phyloP scores from a whole-genome alignment of 257 asterid species.

The Solanum medicagineum region DNA sequence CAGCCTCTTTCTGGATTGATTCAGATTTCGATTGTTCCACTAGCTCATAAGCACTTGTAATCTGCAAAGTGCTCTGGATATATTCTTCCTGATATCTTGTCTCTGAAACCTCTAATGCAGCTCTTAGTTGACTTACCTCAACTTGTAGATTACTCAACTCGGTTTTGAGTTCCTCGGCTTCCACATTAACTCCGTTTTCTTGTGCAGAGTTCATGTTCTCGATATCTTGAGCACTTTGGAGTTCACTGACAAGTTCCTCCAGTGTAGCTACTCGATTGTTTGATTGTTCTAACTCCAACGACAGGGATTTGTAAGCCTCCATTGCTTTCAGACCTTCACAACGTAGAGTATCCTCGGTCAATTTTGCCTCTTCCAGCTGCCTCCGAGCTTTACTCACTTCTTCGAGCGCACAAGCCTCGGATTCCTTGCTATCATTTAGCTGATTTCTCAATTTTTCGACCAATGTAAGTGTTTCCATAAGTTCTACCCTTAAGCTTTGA shows the following conservation, averaged over 20 bases:
- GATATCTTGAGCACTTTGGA: conserved; percentile 23
- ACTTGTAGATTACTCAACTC: conserved; percentile 24
- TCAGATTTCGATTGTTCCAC: conserved; percentile 44
- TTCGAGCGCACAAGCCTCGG: conserved; percentile 47
- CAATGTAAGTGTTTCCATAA: conserved; percentile 36
- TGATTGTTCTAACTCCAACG: conserved; percentile 49
- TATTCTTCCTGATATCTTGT: conserved; percentile 54
- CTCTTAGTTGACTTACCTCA: conserved; percentile 38
- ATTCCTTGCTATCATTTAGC: conserved; percentile 47
- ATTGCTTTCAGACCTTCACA: conserved; percentile 25
- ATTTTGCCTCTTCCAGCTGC: conserved; percentile 49
- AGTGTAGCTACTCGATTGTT: conserved; percentile 27
- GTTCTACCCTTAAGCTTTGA: conserved; percentile 50
- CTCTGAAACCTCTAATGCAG: conserved; percentile 61
- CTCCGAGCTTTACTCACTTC: conserved; percentile 39
- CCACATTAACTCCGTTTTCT: conserved; percentile 8
- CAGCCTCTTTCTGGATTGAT: conserved; percentile 36
- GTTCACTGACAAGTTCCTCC: conserved; percentile 44
- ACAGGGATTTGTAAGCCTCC: conserved; percentile 34
- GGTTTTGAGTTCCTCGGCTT: conserved; percentile 7
- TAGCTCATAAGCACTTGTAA: conserved; percentile 51
- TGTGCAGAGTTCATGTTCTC: conserved; percentile 7
- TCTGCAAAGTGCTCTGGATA: conserved; percentile 49
- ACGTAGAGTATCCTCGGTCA: conserved; percentile 31
- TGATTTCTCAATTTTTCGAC: conserved; percentile 48